Evolutionary conservation across 257 asterid genomes (phyloP).

Genomic region (Solanum infundibuliforme): DNA sequence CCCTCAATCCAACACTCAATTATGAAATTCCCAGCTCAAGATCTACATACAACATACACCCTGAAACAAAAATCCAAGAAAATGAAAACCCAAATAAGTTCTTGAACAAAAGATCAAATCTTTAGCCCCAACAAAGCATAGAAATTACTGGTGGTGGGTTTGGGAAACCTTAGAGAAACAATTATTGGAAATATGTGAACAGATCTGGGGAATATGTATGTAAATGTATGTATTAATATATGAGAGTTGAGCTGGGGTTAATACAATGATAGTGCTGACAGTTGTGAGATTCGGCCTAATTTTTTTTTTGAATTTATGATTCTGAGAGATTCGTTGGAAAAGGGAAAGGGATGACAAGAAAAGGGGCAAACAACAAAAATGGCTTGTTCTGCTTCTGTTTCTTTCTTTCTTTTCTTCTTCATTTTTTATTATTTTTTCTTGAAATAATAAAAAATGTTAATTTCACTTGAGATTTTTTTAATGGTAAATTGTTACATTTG

Average conservation of each 20-base stretch:
- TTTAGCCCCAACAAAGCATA: not conserved
- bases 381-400: not conserved
- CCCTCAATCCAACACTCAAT: not conserved
- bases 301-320: not conserved
- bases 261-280: constrained; percentile 30
- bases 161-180: not conserved
- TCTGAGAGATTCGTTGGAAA: not conserved
- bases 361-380: constrained; percentile 1
- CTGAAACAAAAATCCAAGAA: not conserved
- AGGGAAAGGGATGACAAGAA: not conserved
- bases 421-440: not conserved
- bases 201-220: constrained; percentile 5
- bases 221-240: not conserved
- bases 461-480: not conserved
- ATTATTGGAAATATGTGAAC: constrained; percentile 5
- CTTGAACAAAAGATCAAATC: not conserved
- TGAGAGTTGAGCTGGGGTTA: not conserved
- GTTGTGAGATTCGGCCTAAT: constrained; percentile 25
- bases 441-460: not conserved
- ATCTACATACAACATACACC: constrained; percentile 10
- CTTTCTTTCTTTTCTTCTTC: not conserved
- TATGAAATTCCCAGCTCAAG: constrained; percentile 12
- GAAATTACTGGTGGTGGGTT: not conserved
- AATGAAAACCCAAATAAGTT: not conserved
- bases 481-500: not conserved